phyloP scores from a whole-genome alignment of 2,329 filamentous ascomycete species.

The Botrytis medusae region DNA sequence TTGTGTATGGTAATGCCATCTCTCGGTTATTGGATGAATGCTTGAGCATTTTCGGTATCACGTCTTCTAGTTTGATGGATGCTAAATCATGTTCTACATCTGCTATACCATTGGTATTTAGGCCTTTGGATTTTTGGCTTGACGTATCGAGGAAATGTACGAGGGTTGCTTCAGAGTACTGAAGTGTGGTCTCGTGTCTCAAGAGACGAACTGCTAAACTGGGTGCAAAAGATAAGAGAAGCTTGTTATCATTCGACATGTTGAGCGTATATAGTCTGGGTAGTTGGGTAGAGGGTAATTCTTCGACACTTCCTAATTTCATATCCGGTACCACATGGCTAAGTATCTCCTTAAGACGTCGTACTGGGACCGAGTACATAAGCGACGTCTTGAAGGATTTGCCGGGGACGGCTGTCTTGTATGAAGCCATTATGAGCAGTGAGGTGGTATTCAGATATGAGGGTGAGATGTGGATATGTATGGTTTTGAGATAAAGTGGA shows the following conservation, averaged over 20 bases:
- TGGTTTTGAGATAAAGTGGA: background rate
- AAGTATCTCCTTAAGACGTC: constrained; percentile 38
- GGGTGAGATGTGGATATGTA: constrained; percentile 7
- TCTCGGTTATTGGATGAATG: constrained; percentile 38
- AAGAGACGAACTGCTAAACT: constrained; percentile 36
- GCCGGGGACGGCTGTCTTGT: constrained; percentile 31
- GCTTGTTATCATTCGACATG: constrained; percentile 36
- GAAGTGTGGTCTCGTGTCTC: constrained; percentile 36
- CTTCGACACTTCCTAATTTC: constrained; percentile 35
- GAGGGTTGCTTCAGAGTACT: constrained; percentile 38
- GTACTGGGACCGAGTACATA: constrained; percentile 38
- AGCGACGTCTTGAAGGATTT: constrained; percentile 32
- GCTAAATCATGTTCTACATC: constrained; percentile 7
- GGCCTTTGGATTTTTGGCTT: constrained; percentile 8
- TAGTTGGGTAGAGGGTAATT: constrained; percentile 38
- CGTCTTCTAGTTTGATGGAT: constrained; percentile 20
- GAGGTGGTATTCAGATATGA: background rate
- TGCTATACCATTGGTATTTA: background rate
- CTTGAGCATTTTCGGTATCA: constrained; percentile 38
- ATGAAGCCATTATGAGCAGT: constrained; percentile 30
- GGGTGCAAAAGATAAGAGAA: constrained; percentile 37
- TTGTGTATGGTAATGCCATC: constrained; percentile 39
- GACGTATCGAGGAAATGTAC: constrained; percentile 34
- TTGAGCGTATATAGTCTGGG: constrained; percentile 37
- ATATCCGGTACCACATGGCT: constrained; percentile 33